phyloP scores from a whole-genome alignment of 805 yeast genomes.

The Saccharomycopsis sp. region DNA sequence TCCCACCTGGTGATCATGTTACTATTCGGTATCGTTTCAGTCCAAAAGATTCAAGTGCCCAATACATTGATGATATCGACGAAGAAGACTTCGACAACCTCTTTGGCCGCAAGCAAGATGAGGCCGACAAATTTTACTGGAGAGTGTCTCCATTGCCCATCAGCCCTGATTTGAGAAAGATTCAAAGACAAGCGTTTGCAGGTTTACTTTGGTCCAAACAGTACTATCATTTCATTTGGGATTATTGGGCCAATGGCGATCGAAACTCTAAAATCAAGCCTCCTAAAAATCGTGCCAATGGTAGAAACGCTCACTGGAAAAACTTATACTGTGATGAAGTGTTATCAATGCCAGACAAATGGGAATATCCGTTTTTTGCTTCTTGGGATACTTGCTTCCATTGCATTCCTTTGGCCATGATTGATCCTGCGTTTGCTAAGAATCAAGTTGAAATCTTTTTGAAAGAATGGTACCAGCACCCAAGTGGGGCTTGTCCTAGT shows the following conservation, averaged over 20 bases:
- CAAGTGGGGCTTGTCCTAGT: slow-evolving; percentile 95
- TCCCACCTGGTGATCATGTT: slow-evolving; percentile 82
- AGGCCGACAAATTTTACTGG: slow-evolving; percentile 92
- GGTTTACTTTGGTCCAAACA: slow-evolving; percentile 93
- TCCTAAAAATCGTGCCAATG: slow-evolving; percentile 69
- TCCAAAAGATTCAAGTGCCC: slow-evolving; percentile 11
- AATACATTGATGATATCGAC: slow-evolving; percentile 39
- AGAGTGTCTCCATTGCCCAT: slow-evolving; percentile 78
- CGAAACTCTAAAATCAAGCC: slow-evolving; percentile 69
- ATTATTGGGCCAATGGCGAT: slow-evolving; percentile 84
- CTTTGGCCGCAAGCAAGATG: slow-evolving; percentile 65
- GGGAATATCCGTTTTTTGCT: slow-evolving; percentile 95
- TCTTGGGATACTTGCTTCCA: slow-evolving; percentile 98
- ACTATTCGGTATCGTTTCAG: slow-evolving; percentile 66
- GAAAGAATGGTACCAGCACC: slow-evolving; percentile 96
- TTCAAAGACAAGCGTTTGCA: slow-evolving; percentile 91
- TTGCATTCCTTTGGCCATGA: slow-evolving; percentile 85
- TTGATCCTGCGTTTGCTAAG: slow-evolving; percentile 88
- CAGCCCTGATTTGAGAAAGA: slow-evolving; percentile 65
- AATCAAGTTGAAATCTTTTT: slow-evolving; percentile 77
- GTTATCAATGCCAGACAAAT: slow-evolving; percentile 84
- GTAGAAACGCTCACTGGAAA: slow-evolving; percentile 85
- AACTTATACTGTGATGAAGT: slow-evolving; percentile 84
- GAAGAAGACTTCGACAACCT: slow-evolving; percentile 65
- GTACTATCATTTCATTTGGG: slow-evolving; percentile 77